Percentiles rank a stretch among this genome's conserved stretches.
Conservation (phyloP, 108 stramenopile species). For the Epipyxis sp. region DNA sequence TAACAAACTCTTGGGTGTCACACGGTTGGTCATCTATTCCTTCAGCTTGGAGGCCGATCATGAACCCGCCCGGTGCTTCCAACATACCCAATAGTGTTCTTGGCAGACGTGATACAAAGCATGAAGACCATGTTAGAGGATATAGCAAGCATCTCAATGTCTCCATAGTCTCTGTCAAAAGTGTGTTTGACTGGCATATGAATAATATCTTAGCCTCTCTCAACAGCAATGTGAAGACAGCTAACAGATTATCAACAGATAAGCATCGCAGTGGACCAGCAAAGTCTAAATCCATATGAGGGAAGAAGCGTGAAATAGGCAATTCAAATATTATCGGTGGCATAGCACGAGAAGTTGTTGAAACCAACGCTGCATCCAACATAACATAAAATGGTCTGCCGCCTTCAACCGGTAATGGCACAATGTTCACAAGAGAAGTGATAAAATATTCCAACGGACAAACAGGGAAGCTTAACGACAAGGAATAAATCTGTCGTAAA, state of each 20-base stretch:
- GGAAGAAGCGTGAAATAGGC: neutral
- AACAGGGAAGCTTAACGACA: neutral
- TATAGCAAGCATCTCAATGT: constrained; percentile 3
- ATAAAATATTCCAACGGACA: constrained; percentile 31
- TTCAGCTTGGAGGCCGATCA: constrained; percentile 19
- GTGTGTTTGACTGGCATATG: constrained; percentile 1
- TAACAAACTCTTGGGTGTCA: neutral
- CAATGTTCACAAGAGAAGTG: neutral
- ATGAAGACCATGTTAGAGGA: constrained; percentile 26
- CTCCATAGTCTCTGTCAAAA: constrained; percentile 30
- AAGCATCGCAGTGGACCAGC: constrained; percentile 33
- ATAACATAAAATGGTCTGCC: constrained; percentile 28
- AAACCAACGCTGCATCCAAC: constrained; percentile 28
- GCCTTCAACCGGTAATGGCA: constrained; percentile 23
- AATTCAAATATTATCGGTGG: neutral
- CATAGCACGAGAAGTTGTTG: neutral
- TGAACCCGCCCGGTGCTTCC: constrained; percentile 29
- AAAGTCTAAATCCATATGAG: constrained; percentile 33
- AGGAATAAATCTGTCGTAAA: constrained; percentile 25
- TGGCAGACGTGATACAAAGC: constrained; percentile 27
- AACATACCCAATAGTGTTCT: neutral
- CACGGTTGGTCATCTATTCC: neutral
- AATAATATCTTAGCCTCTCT: constrained; percentile 28
- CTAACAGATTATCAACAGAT: neutral
- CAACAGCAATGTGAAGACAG: constrained; percentile 8